Base-by-base conservation (phyloP, 192 early-diverging fungal species). In the Linnemannia exigua region DNA sequence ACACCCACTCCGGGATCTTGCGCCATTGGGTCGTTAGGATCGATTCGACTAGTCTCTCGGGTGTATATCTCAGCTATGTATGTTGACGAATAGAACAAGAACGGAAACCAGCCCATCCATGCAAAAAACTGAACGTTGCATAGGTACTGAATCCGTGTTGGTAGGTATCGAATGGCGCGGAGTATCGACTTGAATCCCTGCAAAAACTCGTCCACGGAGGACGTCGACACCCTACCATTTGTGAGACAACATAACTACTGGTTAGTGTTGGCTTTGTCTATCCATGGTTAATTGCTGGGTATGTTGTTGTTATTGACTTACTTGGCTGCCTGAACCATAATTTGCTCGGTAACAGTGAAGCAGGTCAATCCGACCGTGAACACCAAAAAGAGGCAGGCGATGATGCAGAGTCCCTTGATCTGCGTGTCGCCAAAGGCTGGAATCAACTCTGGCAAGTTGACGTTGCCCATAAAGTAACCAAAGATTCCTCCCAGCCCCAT, bases 21-120 rank as follows among this genome's bases (percentile, higher is more conserved):
- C 19, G 37, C 72, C 46, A 74, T 11, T 25, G 20, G 33, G 33
- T 80, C 67, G 22, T 75, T 70, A 9, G 84, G 78, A 38, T 78
- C 77, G 38, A 88, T 79, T 5, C 38, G 44, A 28, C 20, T 52
- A 15, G 76, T 66, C 61, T 81, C 79, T 20, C 61, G 70, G 25
- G 81, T 87, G 69, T 90, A 91, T 19, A 93, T 88, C 48, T 91
- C 91, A 20, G 91, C 88, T 1, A 93, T 89, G 84, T 90, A 93
- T 12, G 92, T 91, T 1, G 92, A 89, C 0, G 94, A 92, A 80
- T 98, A 98, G 67, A 90, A 89, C 15, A 99, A 89, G 79, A 99
- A 98, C 20, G 98, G 97, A 80, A 99, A 99, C 96, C 97, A 97
- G 19, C 96, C 97, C 79, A 98, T 94, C 97, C 97, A 99, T 15